Base-by-base conservation (phyloP, 768 basidiomycete genomes). In the Macrolepiota dolichaula region DNA sequence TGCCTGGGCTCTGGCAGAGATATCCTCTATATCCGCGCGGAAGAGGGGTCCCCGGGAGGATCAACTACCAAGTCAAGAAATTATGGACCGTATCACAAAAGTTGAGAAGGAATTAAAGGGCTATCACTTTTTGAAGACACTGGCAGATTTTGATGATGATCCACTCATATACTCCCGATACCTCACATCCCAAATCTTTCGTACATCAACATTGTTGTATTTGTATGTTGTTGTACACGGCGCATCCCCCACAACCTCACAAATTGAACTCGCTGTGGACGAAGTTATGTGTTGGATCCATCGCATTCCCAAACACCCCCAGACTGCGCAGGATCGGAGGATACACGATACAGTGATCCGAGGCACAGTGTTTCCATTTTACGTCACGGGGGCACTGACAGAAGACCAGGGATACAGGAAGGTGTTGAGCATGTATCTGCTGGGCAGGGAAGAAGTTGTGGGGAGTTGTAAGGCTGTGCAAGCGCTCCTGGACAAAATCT, bases 1-100 rank as follows among this genome's bases (percentile, higher is more conserved):
- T 55, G 84, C 93, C 51, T 87, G 89, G 79, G 90, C 89, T 35
- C 79, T 94, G 49, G 89, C 92, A 4, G 85, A 92, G 75, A 88
- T 84, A 40, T 84, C 87, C 11, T 74, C 72, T 22, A 80, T 94
- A 13, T 80, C 87, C 44, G 66, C 62, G 55, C 93, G 89, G 90
- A 92, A 92, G 74, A 75, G 77, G n/a, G 55, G 53, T 0, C 74
- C 83, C 56, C 57, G 61, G 62, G 64, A 61, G 4, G 83, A 85
- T 40, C 68, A 70, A 49, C 81, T 92, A 19, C 87, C 85, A 73
- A 69, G 87, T 22, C 82, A 80, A 5, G 78, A 81, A 40, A 82
- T 94, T 51, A 84, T 89, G 58, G 72, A 70, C 63, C 77, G 75
- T 59, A 87, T 83, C 4, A 65, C 69, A 44, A 73, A 71, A 19